phyloP scores from a whole-genome alignment of 2,329 filamentous ascomycete genomes.

The Cladorrhinum sp. region DNA sequence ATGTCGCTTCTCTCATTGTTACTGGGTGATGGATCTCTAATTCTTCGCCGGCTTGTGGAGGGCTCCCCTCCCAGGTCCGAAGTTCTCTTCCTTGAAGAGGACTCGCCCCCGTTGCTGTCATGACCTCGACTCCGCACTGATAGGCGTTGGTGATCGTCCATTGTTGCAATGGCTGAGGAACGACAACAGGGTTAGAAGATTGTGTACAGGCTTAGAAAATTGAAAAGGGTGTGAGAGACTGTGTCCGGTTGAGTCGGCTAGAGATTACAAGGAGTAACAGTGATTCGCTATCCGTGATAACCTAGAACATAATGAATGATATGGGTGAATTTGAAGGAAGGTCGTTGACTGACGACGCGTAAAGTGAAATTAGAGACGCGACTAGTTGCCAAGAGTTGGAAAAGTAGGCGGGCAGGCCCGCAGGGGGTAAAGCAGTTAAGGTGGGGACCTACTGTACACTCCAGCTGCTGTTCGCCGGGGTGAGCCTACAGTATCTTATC shows the following conservation, averaged over 20 bases:
- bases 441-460: too few relatives aligned
- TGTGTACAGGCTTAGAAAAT: not conserved
- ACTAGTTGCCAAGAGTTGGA: not conserved
- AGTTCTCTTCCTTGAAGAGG: constrained; percentile 19
- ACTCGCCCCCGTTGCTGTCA: not conserved
- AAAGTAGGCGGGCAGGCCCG: too few relatives aligned
- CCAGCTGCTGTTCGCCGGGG: too few relatives aligned
- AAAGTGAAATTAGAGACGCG: constrained; percentile 11
- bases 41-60: constrained; percentile 24
- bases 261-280: not conserved
- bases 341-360: not conserved
- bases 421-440: too few relatives aligned
- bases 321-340: not conserved
- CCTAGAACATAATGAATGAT: too few relatives aligned
- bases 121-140: constrained; percentile 13
- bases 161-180: constrained; percentile 7
- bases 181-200: constrained; percentile 2
- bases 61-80: constrained; percentile 20
- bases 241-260: not conserved
- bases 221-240: not conserved
- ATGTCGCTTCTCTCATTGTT: constrained; percentile 30
- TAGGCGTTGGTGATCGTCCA: constrained; percentile 20
- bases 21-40: constrained; percentile 23
- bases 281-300: too few relatives aligned
- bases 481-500: not conserved